Evolutionary conservation across 495 filamentous ascomycete species (phyloP).

Genomic region (Neurospora discreta): DNA sequence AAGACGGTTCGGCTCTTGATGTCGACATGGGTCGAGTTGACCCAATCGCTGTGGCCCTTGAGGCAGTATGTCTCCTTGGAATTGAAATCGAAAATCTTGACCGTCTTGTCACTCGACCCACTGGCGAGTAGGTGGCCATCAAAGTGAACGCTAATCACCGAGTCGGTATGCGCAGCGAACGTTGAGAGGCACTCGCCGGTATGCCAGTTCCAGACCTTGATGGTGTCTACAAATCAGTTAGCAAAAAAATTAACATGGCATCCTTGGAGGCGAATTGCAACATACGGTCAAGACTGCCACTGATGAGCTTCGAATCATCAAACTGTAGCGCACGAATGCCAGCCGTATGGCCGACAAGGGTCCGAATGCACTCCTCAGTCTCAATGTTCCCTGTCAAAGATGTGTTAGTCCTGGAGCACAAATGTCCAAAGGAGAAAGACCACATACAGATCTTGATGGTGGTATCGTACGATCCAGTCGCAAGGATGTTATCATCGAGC

Average conservation of each 20-base stretch:
- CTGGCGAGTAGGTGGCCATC: constrained; percentile 72
- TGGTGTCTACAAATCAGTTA: constrained; percentile 31
- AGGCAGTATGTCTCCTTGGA: constrained; percentile 68
- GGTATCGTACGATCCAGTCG: constrained; percentile 87
- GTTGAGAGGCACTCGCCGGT: constrained; percentile 82
- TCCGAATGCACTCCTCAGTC: constrained; percentile 73
- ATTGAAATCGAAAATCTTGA: constrained; percentile 90
- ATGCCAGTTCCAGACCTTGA: constrained; percentile 95
- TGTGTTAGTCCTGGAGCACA: neutral
- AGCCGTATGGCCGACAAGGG: constrained; percentile 65
- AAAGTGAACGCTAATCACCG: constrained; percentile 78
- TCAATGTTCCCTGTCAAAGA: constrained; percentile 55
- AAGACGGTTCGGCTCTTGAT: constrained; percentile 69
- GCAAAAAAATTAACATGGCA: neutral
- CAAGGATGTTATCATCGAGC: constrained; percentile 86
- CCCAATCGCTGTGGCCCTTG: constrained; percentile 82
- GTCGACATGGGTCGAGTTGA: constrained; percentile 85
- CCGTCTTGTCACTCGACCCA: constrained; percentile 76
- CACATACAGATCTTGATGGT: constrained; percentile 77
- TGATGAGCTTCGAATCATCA: constrained; percentile 62
- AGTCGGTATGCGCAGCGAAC: constrained; percentile 62
- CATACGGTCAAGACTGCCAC: constrained; percentile 22
- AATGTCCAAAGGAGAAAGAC: neutral
- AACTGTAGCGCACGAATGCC: constrained; percentile 88
- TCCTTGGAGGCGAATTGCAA: neutral